These are phyloP conservation scores for Truncatella angustata DNA, from an alignment of 2,329 filamentous ascomycete species.

Conservation along the genomic window DNA sequence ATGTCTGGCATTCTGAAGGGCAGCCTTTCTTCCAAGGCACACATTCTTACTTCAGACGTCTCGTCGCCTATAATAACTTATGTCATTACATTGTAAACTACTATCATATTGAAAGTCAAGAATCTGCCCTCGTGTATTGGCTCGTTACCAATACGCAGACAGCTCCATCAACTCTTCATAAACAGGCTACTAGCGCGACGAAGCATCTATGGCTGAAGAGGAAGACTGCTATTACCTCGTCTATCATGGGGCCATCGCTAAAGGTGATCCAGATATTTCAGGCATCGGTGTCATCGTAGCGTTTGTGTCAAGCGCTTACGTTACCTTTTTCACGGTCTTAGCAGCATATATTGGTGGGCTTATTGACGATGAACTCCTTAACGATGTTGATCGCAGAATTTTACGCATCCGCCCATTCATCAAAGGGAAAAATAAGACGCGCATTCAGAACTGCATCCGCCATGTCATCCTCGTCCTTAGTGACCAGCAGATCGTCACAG, in stretches of 20 bases:
- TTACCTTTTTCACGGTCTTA: not conserved
- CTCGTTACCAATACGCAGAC: too few relatives aligned
- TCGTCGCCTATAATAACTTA: too few relatives aligned
- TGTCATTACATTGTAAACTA: too few relatives aligned
- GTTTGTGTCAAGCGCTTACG: constrained; percentile 8
- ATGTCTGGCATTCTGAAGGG: too few relatives aligned
- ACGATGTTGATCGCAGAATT: constrained; percentile 1
- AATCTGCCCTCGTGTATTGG: too few relatives aligned
- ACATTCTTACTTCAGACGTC: too few relatives aligned
- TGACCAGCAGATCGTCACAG: constrained; percentile 10
- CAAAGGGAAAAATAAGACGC: not conserved
- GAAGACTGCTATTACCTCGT: not conserved
- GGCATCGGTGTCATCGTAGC: constrained; percentile 6
- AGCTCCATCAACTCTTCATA: too few relatives aligned
- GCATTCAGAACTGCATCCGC: not conserved
- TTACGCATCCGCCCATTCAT: not conserved
- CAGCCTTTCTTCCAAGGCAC: too few relatives aligned
- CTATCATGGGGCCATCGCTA: not conserved
- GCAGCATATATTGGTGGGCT: constrained; percentile 5
- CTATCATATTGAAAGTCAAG: too few relatives aligned
- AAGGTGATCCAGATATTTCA: constrained; percentile 4
- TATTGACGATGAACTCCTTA: not conserved
- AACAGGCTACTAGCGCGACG: too few relatives aligned
- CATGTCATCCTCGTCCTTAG: constrained; percentile 1
- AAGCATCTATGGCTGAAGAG: not conserved